Percentiles rank a stretch among this genome's conserved stretches.
phyloP scores from a whole-genome alignment of 1,284 basidiomycete species.

The Pseudozyma sp. region DNA sequence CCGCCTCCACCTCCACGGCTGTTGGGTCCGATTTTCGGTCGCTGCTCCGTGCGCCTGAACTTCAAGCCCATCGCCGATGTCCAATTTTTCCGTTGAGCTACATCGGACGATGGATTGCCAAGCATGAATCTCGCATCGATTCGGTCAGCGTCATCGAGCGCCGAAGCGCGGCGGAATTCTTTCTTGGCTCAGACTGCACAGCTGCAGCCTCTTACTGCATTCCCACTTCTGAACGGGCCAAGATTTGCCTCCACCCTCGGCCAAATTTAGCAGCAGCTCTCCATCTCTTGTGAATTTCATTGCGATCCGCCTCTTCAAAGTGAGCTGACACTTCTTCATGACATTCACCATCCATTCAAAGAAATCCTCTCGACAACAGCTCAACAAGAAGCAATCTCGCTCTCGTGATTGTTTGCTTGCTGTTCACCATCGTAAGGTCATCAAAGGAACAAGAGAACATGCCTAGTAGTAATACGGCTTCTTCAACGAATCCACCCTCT shows the following conservation, averaged over 20 bases:
- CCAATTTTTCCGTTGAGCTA: background rate
- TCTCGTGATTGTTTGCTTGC: slow-evolving; percentile 2
- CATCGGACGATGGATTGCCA: slow-evolving; percentile 5
- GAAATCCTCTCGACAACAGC: background rate
- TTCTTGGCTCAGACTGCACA: background rate
- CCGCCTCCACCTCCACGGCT: slow-evolving; percentile 24
- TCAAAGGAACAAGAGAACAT: slow-evolving; percentile 11
- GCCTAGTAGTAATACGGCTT: slow-evolving; percentile 26
- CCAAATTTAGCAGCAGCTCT: slow-evolving; percentile 17
- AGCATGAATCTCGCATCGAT: background rate
- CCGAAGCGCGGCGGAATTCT: slow-evolving; percentile 1
- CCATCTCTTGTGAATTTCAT: background rate
- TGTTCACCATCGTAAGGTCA: background rate
- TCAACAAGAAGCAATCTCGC: too few species aligned
- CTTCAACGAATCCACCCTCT: slow-evolving; percentile 39
- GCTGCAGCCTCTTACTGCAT: background rate
- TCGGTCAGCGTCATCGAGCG: slow-evolving; percentile 33
- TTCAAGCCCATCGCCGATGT: slow-evolving; percentile 9
- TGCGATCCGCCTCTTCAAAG: background rate
- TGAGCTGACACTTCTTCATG: background rate
- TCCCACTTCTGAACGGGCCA: slow-evolving; percentile 2
- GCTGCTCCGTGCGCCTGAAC: background rate
- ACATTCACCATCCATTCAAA: background rate
- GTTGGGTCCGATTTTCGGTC: too few species aligned
- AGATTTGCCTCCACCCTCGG: background rate